Percentiles rank a stretch among this genome's conserved stretches.
Evolutionary conservation across 129 eudicot genomes (phyloP).

Genomic region (Oenanthe sinensis): DNA sequence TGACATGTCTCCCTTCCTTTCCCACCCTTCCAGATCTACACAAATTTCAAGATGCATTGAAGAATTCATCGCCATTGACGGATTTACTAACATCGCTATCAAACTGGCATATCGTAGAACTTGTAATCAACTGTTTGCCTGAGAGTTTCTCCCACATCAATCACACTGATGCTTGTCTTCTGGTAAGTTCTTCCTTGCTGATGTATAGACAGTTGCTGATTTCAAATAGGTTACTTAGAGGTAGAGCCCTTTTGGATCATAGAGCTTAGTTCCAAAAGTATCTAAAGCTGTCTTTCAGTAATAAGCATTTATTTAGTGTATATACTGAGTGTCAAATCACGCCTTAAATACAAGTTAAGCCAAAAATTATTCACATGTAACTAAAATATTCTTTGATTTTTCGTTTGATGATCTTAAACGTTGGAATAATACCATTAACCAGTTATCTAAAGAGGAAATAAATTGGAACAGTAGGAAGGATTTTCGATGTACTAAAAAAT

Average conservation of each 20-base stretch:
- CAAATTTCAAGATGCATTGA: slow-evolving; percentile 44
- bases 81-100: slow-evolving; percentile 45
- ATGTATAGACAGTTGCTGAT: background rate
- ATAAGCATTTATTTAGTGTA: background rate
- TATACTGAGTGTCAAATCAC: background rate
- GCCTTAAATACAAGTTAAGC: background rate
- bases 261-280: background rate
- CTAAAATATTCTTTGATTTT: background rate
- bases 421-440: background rate
- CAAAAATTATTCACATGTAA: background rate
- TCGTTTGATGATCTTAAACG: background rate
- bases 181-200: slow-evolving; percentile 40
- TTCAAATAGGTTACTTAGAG: background rate
- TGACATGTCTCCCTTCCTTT: slow-evolving; percentile 74
- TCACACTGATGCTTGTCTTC: slow-evolving; percentile 25
- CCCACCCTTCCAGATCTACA: slow-evolving; percentile 73
- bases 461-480: background rate
- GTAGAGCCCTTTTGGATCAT: background rate
- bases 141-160: slow-evolving; percentile 61
- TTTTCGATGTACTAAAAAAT: too few species aligned
- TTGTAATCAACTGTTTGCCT: slow-evolving; percentile 71
- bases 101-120: slow-evolving; percentile 72
- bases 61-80: slow-evolving; percentile 49
- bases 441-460: background rate
- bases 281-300: background rate